Conservation (phyloP, 768 basidiomycete genomes). For the Lactarius vividus region DNA sequence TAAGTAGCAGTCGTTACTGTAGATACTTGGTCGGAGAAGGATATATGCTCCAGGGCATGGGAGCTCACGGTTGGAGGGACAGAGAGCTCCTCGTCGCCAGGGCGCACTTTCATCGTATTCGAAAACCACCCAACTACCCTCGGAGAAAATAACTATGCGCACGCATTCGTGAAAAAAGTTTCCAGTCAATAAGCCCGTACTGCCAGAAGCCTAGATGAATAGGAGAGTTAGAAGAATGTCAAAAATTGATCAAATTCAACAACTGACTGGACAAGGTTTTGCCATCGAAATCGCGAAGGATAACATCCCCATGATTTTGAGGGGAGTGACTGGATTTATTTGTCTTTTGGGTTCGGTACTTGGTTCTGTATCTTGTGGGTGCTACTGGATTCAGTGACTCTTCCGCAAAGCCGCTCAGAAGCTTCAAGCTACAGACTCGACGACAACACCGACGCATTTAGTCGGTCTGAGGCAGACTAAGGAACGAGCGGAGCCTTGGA, state of each 20-base stretch:
- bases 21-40: background rate
- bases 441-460: too few species aligned
- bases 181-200: background rate
- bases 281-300: background rate
- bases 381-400: too few species aligned
- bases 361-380: too few species aligned
- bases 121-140: background rate
- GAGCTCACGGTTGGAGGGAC: background rate
- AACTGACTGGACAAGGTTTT: background rate
- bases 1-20: background rate
- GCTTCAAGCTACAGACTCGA: too few species aligned
- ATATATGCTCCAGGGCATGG: background rate
- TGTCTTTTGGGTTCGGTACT: too few species aligned
- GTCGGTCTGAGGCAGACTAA: too few species aligned
- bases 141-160: background rate
- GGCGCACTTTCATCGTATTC: background rate
- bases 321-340: too few species aligned
- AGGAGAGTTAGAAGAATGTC: background rate
- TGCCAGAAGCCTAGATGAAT: background rate
- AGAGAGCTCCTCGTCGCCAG: background rate
- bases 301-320: background rate
- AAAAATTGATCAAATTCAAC: background rate
- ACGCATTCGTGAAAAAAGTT: background rate
- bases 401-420: too few species aligned
- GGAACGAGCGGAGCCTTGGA: too few species aligned